Conservation (phyloP, 2,329 filamentous ascomycete genomes). For the Emericellopsis atlantica region DNA sequence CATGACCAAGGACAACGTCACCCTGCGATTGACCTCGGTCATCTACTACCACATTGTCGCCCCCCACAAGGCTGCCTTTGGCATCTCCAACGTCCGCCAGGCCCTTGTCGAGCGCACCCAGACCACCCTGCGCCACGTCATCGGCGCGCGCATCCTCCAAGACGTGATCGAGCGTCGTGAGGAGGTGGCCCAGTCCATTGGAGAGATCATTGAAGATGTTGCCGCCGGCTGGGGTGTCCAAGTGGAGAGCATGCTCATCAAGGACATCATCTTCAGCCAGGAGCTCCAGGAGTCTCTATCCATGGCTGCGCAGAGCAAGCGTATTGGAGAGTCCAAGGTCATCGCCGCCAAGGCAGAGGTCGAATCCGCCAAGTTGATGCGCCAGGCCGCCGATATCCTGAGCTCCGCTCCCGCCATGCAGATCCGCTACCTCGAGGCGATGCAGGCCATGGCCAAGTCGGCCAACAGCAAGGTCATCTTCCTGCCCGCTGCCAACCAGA, state of each 20-base stretch:
- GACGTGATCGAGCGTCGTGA: constrained; percentile 98
- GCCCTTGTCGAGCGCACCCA: constrained; percentile 97
- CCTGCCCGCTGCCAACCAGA: constrained; percentile 50
- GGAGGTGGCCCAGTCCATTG: constrained; percentile 88
- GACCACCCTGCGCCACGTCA: constrained; percentile 92
- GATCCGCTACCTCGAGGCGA: constrained; percentile 93
- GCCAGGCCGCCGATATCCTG: constrained; percentile 86
- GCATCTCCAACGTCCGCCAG: constrained; percentile 86
- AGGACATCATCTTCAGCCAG: constrained; percentile 95
- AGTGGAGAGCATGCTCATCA: constrained; percentile 98
- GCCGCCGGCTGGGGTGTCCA: constrained; percentile 88
- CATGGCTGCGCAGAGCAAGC: constrained; percentile 98
- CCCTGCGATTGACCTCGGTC: constrained; percentile 82
- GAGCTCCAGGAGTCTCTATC: constrained; percentile 92
- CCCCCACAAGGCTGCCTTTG: constrained; percentile 94
- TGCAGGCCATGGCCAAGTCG: constrained; percentile 96
- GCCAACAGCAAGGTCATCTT: constrained; percentile 86
- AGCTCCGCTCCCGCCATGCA: constrained; percentile 93
- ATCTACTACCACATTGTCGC: constrained; percentile 98
- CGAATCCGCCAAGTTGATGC: constrained; percentile 88
- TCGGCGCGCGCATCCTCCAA: constrained; percentile 88
- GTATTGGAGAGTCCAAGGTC: constrained; percentile 96
- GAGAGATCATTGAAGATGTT: constrained; percentile 95
- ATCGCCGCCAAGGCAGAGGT: constrained; percentile 96
- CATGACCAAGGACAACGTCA: constrained; percentile 99